phyloP scores from a whole-genome alignment of 148 eudicot species.

The Vaccinium vitisidaea region DNA sequence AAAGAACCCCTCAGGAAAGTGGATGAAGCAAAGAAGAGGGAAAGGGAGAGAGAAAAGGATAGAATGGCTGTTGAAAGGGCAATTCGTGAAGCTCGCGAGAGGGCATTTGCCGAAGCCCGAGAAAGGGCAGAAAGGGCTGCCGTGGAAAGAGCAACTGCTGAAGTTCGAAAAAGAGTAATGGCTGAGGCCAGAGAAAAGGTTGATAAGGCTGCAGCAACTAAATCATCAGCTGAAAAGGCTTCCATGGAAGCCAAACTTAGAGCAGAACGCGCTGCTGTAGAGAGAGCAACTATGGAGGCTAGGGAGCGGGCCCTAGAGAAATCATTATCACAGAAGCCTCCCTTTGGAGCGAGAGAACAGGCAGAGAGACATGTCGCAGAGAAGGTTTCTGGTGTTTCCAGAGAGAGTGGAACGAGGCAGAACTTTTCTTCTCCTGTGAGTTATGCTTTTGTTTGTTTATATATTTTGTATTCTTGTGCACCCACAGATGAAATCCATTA shows the following conservation, averaged over 20 bases:
- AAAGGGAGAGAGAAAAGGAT: constrained; percentile 65
- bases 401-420: constrained; percentile 30
- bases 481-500: not conserved
- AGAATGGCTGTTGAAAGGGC: constrained; percentile 83
- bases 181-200: constrained; percentile 55
- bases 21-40: constrained; percentile 49
- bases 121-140: constrained; percentile 89
- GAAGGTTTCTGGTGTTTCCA: constrained; percentile 31
- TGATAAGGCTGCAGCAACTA: constrained; percentile 50
- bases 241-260: constrained; percentile 67
- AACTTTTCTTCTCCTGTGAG: constrained; percentile 46
- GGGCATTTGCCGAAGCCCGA: constrained; percentile 86
- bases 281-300: constrained; percentile 93
- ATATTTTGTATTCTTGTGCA: constrained; percentile 3
- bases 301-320: constrained; percentile 91
- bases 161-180: constrained; percentile 55
- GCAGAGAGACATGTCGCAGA: constrained; percentile 33
- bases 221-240: constrained; percentile 57
- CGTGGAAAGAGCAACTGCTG: constrained; percentile 73
- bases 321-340: constrained; percentile 67
- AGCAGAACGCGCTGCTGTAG: constrained; percentile 97
- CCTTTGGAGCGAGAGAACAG: constrained; percentile 40
- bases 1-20: constrained; percentile 33
- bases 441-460: constrained; percentile 9
- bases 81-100: constrained; percentile 91